Evolutionary conservation across 225 moss, liverwort and hornwort species (phyloP).

Genomic region (Polytrichum commune): DNA sequence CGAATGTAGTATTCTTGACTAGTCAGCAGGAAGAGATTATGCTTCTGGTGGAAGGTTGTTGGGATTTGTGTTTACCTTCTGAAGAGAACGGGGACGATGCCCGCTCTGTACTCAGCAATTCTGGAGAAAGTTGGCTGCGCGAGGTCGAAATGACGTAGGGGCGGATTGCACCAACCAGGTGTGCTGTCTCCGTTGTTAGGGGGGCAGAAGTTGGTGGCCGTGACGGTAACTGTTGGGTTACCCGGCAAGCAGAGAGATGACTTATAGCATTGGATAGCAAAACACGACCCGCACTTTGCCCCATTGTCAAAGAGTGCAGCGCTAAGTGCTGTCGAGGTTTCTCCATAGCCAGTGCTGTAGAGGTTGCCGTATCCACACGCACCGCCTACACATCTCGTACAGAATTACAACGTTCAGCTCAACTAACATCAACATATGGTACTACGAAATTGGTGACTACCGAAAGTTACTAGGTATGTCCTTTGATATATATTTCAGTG

Average conservation of each 20-base stretch:
- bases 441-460: too few relatives aligned
- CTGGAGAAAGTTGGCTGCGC: constrained; percentile 65
- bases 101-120: constrained; percentile 66
- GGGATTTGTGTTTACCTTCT: constrained; percentile 47
- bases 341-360: constrained; percentile 46
- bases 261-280: constrained; percentile 58
- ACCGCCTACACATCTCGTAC: constrained; percentile 35
- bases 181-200: constrained; percentile 68
- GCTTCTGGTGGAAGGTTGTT: too few relatives aligned
- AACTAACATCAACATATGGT: too few relatives aligned
- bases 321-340: constrained; percentile 54
- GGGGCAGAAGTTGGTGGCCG: constrained; percentile 87
- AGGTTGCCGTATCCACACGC: constrained; percentile 63
- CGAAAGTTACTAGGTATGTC: too few relatives aligned
- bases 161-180: constrained; percentile 87
- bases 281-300: constrained; percentile 77
- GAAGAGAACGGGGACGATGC: constrained; percentile 79
- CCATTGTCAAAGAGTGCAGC: constrained; percentile 58
- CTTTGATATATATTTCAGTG: too few relatives aligned
- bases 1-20: too few relatives aligned
- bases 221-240: constrained; percentile 53
- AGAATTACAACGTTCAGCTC: too few relatives aligned
- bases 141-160: constrained; percentile 78
- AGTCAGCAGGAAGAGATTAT: too few relatives aligned
- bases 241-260: constrained; percentile 67